These are phyloP conservation scores for Teratosphaeria gauchensis DNA, from an alignment of 2,329 filamentous ascomycete genomes.

Conservation along the genomic window DNA sequence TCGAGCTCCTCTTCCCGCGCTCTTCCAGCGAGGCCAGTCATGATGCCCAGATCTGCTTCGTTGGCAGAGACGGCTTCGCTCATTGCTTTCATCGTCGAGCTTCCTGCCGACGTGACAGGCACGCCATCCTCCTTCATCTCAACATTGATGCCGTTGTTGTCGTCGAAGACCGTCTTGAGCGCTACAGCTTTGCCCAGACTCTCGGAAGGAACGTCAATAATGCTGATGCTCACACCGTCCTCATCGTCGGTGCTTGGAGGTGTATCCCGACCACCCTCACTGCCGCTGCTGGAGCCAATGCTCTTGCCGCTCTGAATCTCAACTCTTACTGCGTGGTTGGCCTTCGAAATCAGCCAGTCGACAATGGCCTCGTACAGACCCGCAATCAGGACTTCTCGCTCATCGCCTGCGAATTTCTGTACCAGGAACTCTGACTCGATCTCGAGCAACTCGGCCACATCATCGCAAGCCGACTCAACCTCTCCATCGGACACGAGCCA, in stretches of 20 bases:
- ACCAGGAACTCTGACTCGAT: constrained; percentile 76
- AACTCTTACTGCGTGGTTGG: constrained; percentile 70
- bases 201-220: constrained; percentile 76
- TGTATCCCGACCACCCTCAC: constrained; percentile 48
- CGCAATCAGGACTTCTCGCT: constrained; percentile 70
- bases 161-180: constrained; percentile 86
- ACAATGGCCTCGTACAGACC: constrained; percentile 90
- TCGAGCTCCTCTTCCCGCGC: constrained; percentile 73
- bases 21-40: constrained; percentile 54
- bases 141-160: constrained; percentile 80
- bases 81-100: constrained; percentile 81
- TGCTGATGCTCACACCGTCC: constrained; percentile 80
- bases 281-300: constrained; percentile 59
- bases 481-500: constrained; percentile 76
- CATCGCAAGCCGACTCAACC: constrained; percentile 78
- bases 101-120: constrained; percentile 61
- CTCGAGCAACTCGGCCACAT: constrained; percentile 76
- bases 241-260: constrained; percentile 55
- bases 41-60: constrained; percentile 69
- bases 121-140: constrained; percentile 97
- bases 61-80: constrained; percentile 67
- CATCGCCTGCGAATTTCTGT: constrained; percentile 70
- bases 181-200: constrained; percentile 78
- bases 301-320: constrained; percentile 62
- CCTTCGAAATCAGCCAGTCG: constrained; percentile 85